Evolutionary conservation across 306 rosid genomes (phyloP).

Genomic region (Glycine tomentella): DNA sequence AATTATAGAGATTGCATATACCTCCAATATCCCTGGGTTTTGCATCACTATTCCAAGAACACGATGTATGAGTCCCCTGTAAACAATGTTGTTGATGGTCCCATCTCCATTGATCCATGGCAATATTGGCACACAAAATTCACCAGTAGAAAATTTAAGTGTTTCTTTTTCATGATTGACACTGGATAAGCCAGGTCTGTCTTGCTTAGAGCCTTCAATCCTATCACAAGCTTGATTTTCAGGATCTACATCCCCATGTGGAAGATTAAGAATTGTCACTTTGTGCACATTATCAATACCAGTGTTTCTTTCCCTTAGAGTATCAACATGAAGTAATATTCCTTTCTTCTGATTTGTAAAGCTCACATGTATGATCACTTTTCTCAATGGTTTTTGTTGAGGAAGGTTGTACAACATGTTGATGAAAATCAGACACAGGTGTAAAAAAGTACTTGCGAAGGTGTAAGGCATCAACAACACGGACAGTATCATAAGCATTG

Average conservation of each 20-base stretch:
- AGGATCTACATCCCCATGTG: conserved; percentile 54
- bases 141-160: conserved; percentile 51
- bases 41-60: conserved; percentile 95
- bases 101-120: conserved; percentile 99
- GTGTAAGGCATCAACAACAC: conserved; percentile 75
- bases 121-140: conserved; percentile 71
- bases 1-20: conserved; percentile 38
- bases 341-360: conserved; percentile 38
- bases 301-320: conserved; percentile 46
- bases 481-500: conserved; percentile 79
- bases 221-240: conserved; percentile 30
- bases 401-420: conserved; percentile 55
- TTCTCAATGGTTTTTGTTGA: conserved; percentile 48
- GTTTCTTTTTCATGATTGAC: conserved; percentile 50
- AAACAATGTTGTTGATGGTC: conserved; percentile 70
- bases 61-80: conserved; percentile 77
- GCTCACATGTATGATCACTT: conserved; percentile 44
- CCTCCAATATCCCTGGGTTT: conserved; percentile 95
- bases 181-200: conserved; percentile 47
- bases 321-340: conserved; percentile 42
- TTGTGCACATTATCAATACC: conserved; percentile 62
- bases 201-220: conserved; percentile 36
- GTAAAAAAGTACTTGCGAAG: conserved; percentile 82
- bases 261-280: conserved; percentile 87
- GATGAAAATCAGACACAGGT: conserved; percentile 50